Conservation (phyloP, 257 asterid genomes). For the Galeopsis tetrahit region DNA sequence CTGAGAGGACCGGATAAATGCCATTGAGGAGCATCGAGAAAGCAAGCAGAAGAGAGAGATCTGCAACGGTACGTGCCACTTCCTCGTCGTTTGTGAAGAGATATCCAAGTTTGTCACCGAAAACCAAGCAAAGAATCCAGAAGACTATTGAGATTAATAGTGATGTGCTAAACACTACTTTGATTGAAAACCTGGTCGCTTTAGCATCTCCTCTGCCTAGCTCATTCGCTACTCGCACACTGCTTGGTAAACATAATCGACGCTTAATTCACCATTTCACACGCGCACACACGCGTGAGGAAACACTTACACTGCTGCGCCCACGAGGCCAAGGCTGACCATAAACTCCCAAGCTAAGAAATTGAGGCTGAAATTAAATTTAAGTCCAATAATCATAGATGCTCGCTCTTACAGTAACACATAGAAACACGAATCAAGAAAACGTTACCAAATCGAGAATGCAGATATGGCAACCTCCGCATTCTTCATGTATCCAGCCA, state of each 20-base stretch:
- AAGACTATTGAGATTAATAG: constrained; percentile 43
- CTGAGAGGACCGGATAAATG: constrained; percentile 65
- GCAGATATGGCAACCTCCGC: constrained; percentile 51
- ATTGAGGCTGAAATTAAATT: constrained; percentile 52
- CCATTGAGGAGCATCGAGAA: constrained; percentile 57
- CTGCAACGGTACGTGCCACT: constrained; percentile 45
- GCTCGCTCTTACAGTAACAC: background rate
- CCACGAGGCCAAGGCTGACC: constrained; percentile 61
- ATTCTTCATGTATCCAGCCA: constrained; percentile 51
- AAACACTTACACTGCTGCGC: constrained; percentile 55
- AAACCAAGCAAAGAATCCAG: constrained; percentile 47
- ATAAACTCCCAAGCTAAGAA: constrained; percentile 53
- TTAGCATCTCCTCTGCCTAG: constrained; percentile 66
- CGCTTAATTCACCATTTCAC: background rate
- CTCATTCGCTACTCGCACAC: constrained; percentile 54
- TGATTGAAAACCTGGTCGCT: constrained; percentile 61
- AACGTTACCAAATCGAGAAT: constrained; percentile 48
- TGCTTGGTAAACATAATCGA: background rate
- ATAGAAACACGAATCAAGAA: background rate
- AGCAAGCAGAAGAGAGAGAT: constrained; percentile 55
- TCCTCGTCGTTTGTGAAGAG: constrained; percentile 54
- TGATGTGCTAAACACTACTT: constrained; percentile 53
- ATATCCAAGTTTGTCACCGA: constrained; percentile 50
- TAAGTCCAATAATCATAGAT: background rate
- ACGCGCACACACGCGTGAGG: background rate